These are phyloP conservation scores for Rhizomucor miehei DNA, from an alignment of 371 early-diverging fungal genomes.

Conservation along the genomic window DNA sequence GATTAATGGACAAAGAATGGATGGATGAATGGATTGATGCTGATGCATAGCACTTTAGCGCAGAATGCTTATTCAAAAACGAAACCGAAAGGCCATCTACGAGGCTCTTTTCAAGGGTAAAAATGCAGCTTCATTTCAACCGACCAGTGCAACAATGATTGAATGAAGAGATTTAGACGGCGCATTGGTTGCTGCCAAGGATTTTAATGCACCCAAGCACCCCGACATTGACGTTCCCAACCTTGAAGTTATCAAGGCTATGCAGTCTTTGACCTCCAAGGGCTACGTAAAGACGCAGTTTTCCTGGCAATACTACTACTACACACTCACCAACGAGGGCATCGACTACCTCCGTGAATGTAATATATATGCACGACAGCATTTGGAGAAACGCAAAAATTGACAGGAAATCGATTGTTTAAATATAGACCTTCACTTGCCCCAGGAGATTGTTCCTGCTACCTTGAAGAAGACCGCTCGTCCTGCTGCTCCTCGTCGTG, in stretches of 20 bases:
- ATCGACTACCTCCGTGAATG: constrained; percentile 96
- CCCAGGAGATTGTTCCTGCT: constrained; percentile 95
- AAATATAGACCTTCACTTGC: constrained; percentile 85
- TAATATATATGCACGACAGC: constrained; percentile 10
- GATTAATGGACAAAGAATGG: neutral
- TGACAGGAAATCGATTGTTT: too few species aligned
- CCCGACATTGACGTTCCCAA: constrained; percentile 95
- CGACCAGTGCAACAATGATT: too few species aligned
- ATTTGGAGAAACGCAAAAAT: too few species aligned
- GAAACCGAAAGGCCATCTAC: constrained; percentile 95
- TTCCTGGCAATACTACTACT: constrained; percentile 99
- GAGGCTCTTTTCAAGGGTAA: constrained; percentile 87
- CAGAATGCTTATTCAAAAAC: constrained; percentile 92
- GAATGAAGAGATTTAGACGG: constrained; percentile 68
- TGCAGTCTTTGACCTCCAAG: constrained; percentile 95
- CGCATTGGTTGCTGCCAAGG: constrained; percentile 98
- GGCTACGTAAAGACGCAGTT: constrained; percentile 96
- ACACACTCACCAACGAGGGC: constrained; percentile 97
- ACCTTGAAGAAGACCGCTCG: constrained; percentile 93
- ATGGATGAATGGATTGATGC: constrained; percentile 5
- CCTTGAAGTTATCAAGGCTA: constrained; percentile 98
- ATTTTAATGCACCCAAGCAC: constrained; percentile 95
- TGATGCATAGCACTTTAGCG: too few species aligned
- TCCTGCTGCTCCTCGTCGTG: constrained; percentile 67
- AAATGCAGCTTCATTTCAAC: too few species aligned